These are phyloP conservation scores for Microdochium paspali DNA, from an alignment of 2,329 filamentous ascomycete species.

Conservation along the genomic window DNA sequence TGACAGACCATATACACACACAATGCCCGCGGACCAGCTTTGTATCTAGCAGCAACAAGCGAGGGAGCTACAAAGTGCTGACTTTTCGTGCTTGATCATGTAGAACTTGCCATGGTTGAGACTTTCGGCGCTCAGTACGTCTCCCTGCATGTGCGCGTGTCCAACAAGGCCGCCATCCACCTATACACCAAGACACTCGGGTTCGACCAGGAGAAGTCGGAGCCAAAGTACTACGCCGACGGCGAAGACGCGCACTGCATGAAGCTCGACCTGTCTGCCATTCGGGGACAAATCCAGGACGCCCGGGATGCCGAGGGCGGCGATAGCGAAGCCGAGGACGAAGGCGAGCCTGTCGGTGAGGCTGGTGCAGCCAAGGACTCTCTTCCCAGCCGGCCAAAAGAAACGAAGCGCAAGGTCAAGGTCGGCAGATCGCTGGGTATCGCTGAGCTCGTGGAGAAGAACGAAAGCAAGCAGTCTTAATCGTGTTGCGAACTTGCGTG, in stretches of 20 bases:
- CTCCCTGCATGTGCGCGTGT: conserved; percentile 89
- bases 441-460: conserved; percentile 65
- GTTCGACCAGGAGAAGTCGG: conserved; percentile 79
- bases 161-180: conserved; percentile 82
- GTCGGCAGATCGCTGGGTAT: conserved; percentile 75
- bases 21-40: too few species aligned
- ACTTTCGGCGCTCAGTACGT: conserved; percentile 88
- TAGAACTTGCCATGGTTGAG: conserved; percentile 94
- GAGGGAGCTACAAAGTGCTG: background rate
- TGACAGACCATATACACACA: too few species aligned
- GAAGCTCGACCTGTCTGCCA: conserved; percentile 66
- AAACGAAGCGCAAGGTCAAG: conserved; percentile 73
- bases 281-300: conserved; percentile 40
- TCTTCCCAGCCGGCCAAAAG: conserved; percentile 21
- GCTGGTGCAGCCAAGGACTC: conserved; percentile 42
- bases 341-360: conserved; percentile 63
- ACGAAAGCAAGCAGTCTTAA: conserved; percentile 41
- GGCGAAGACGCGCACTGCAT: conserved; percentile 94
- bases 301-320: background rate
- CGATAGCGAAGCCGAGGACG: conserved; percentile 28
- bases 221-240: conserved; percentile 91
- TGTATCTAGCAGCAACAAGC: too few species aligned
- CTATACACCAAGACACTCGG: conserved; percentile 89
- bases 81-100: conserved; percentile 1
- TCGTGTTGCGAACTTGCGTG: background rate